Percentiles rank a stretch among this genome's conserved stretches.
Evolutionary conservation across 2,329 filamentous ascomycete genomes (phyloP).

Genomic region (Botryotinia globosa): DNA sequence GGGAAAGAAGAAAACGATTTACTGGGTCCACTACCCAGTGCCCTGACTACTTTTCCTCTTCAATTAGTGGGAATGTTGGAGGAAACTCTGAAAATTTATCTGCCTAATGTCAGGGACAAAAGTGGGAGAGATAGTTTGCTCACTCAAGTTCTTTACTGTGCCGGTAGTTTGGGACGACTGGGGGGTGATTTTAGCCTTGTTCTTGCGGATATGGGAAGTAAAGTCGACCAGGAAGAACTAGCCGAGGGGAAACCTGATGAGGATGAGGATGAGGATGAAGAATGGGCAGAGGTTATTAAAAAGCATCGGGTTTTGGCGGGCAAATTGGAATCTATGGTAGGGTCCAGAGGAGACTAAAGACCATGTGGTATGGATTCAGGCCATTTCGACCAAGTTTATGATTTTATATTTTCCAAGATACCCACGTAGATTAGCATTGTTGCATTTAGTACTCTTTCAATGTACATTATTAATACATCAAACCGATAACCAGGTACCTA

Average conservation of each 20-base stretch:
- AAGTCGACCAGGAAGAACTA: slow-evolving; percentile 38
- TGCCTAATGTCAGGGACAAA: slow-evolving; percentile 78
- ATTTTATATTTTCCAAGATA: slow-evolving; percentile 9
- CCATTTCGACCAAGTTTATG: background rate
- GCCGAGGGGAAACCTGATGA: slow-evolving; percentile 45
- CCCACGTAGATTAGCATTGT: slow-evolving; percentile 1
- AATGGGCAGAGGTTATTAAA: slow-evolving; percentile 88
- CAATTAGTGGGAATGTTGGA: slow-evolving; percentile 79
- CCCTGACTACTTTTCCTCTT: slow-evolving; percentile 78
- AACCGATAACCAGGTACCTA: too few species aligned
- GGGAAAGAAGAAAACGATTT: slow-evolving; percentile 40
- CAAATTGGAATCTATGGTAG: slow-evolving; percentile 67
- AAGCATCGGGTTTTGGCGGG: slow-evolving; percentile 84
- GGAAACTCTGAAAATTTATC: slow-evolving; percentile 70
- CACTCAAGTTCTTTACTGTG: slow-evolving; percentile 91
- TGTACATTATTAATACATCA: background rate
- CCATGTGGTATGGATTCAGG: background rate
- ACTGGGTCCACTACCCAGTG: slow-evolving; percentile 65
- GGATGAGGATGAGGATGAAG: slow-evolving; percentile 54
- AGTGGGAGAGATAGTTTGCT: slow-evolving; percentile 80
- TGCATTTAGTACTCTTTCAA: background rate
- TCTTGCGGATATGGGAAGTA: slow-evolving; percentile 56
- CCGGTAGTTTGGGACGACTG: slow-evolving; percentile 81
- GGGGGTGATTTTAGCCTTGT: slow-evolving; percentile 93
- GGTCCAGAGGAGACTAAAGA: slow-evolving; percentile 35